Evolutionary conservation across 2,329 filamentous ascomycete genomes (phyloP).

Genomic region (Talaromyces sp.): DNA sequence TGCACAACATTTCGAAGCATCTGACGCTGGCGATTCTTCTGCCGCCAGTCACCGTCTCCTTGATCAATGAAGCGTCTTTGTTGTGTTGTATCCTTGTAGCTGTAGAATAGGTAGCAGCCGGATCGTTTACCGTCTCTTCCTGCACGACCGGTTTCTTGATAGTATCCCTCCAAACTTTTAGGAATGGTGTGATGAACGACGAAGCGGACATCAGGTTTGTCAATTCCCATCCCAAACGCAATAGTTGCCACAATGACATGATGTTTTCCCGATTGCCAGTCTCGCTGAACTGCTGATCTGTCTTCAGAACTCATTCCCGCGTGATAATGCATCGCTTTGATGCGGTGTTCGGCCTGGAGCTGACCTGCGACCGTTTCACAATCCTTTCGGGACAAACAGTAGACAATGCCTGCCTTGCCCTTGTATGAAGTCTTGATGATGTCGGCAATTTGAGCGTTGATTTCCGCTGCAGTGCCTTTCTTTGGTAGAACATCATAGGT

Average conservation of each 20-base stretch:
- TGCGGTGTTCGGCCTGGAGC: slow-evolving; percentile 55
- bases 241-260: slow-evolving; percentile 97
- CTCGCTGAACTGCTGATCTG: slow-evolving; percentile 66
- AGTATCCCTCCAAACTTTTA: slow-evolving; percentile 95
- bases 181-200: slow-evolving; percentile 91
- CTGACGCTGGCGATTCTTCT: slow-evolving; percentile 75
- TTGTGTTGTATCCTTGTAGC: slow-evolving; percentile 68
- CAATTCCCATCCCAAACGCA: slow-evolving; percentile 99
- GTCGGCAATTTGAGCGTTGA: slow-evolving; percentile 49
- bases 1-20: slow-evolving; percentile 83
- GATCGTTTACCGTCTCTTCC: slow-evolving; percentile 85
- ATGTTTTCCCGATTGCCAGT: slow-evolving; percentile 74
- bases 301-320: slow-evolving; percentile 66
- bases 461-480: slow-evolving; percentile 49
- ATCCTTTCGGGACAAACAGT: slow-evolving; percentile 78
- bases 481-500: slow-evolving; percentile 81
- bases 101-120: slow-evolving; percentile 85
- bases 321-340: slow-evolving; percentile 81
- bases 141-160: slow-evolving; percentile 94
- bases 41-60: slow-evolving; percentile 68
- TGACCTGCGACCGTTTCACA: slow-evolving; percentile 75
- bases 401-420: slow-evolving; percentile 81
- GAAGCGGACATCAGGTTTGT: slow-evolving; percentile 93
- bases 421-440: slow-evolving; percentile 65
- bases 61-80: slow-evolving; percentile 77